Percentiles rank a stretch among this genome's conserved stretches.
These are phyloP conservation scores for Coprinopsis strossmayeri DNA, from an alignment of 768 basidiomycete genomes.

Conservation along the genomic window DNA sequence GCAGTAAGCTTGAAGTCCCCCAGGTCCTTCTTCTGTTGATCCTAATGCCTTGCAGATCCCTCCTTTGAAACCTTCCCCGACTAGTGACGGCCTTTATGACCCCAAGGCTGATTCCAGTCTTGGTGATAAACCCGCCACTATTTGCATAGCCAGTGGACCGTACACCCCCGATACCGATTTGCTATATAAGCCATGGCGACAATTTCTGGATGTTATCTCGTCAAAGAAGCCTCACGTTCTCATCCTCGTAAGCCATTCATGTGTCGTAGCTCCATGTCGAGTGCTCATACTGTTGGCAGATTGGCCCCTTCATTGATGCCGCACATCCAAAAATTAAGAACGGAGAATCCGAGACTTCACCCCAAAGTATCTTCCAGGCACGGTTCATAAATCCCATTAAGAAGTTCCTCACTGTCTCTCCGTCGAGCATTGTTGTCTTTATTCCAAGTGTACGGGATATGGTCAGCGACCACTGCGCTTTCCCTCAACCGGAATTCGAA, in stretches of 20 bases:
- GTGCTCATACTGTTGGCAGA: conserved; percentile 37
- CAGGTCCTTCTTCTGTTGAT: not conserved
- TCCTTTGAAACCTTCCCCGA: conserved; percentile 40
- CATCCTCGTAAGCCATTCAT: conserved; percentile 58
- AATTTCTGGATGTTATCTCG: conserved; percentile 57
- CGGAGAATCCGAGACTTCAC: conserved; percentile 66
- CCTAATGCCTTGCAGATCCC: conserved; percentile 44
- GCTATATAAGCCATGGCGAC: conserved; percentile 62
- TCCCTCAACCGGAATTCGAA: conserved; percentile 69
- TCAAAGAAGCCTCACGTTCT: conserved; percentile 65
- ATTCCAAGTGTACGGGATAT: conserved; percentile 83
- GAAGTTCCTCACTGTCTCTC: conserved; percentile 51
- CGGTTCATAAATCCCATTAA: conserved; percentile 55
- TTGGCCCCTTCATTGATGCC: conserved; percentile 88
- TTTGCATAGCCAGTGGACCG: conserved; percentile 80
- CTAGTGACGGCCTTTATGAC: conserved; percentile 18
- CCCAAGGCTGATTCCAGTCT: conserved; percentile 33
- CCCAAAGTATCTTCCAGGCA: conserved; percentile 59
- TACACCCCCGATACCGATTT: conserved; percentile 79
- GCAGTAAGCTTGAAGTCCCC: conserved; percentile 43
- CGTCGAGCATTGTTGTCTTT: conserved; percentile 67
- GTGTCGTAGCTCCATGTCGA: too few relatives aligned
- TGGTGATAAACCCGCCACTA: conserved; percentile 44
- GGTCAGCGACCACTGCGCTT: conserved; percentile 71
- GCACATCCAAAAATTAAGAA: conserved; percentile 65